Evolutionary conservation across 352 stramenopile species (phyloP), one percentile per base, ranked within the genome.

Genomic region (Globisporangium parvum): DNA sequence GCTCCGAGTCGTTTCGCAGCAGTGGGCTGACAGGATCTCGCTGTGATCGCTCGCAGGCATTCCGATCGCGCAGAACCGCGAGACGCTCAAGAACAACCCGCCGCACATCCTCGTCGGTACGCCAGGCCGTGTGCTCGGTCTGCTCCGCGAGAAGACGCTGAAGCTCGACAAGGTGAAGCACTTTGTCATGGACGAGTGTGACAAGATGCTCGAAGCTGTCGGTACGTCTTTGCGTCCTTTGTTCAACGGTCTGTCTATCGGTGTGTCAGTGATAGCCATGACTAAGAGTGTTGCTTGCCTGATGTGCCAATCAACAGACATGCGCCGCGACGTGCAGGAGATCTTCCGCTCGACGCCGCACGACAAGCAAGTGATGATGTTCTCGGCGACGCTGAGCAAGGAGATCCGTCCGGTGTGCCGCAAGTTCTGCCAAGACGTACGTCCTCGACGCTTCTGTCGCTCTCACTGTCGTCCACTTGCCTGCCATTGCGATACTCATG

Each of bases 131-230:
- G 93, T 96, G 39, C 71, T 96, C 23, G 82, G 81, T 60, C 65
- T 96, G 60, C 67, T 96, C 51, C 81, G 84, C 51, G 95, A 98
- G 69, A 98, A 98, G 79, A 95, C 85, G 49, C 74, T 99, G 56
- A 98, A 99, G 74, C 77, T 99, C 24, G 94, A 98, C 83, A 97
- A 98, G 70, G 88, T 99, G 60, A 99, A 99, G 77, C 96, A 99
- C 79, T 99, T 99, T 72, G 97, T 99, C 40, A 93, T 99, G 74
- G 98, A 99, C 72, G 98, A 99, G 77, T 99, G 97, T 80, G 98
- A 99, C 87, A 97, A 98, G 70, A 97, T 99, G 62, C 87, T 99
- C 49, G 97, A 99, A 60, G 95, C 93, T 24, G 90, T 99, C 57
- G 85, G 83, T 95, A 71, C 47, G 82, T 76, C 59, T 3, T 12